Conservation (phyloP, 805 yeast genomes). For the Starmerella potacharoeniae region DNA sequence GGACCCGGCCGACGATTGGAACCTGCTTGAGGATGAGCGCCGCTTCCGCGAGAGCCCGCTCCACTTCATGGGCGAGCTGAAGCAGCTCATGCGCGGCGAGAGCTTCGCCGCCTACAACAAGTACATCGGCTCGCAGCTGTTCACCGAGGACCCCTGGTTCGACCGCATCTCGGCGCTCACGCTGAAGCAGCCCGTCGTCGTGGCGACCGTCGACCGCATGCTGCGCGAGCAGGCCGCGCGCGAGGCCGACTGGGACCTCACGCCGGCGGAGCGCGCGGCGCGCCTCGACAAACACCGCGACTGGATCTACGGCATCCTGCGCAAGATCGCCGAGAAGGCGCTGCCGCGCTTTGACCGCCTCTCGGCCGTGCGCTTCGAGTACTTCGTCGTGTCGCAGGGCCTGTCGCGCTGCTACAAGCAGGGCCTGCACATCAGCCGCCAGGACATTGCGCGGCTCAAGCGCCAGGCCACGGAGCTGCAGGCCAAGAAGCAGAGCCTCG, state of each 20-base stretch:
- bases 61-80: conserved; percentile 26
- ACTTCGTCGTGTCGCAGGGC: conserved; percentile 31
- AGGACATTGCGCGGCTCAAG: conserved; percentile 28
- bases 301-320: conserved; percentile 27
- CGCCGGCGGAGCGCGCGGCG: conserved; percentile 21
- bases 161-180: conserved; percentile 26
- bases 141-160: conserved; percentile 22
- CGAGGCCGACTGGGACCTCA: conserved; percentile 24
- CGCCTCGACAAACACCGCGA: conserved; percentile 23
- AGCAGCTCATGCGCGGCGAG: conserved; percentile 27
- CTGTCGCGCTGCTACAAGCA: conserved; percentile 33
- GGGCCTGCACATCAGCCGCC: conserved; percentile 32
- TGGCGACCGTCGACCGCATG: conserved; percentile 25
- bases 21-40: conserved; percentile 12
- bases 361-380: conserved; percentile 25
- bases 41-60: conserved; percentile 32
- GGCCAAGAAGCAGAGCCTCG: conserved; percentile 28
- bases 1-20: conserved; percentile 8
- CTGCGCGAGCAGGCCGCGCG: conserved; percentile 26
- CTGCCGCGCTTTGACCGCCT: conserved; percentile 29
- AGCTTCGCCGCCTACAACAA: conserved; percentile 32
- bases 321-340: conserved; percentile 26
- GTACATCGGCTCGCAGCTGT: conserved; percentile 30
- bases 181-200: conserved; percentile 25
- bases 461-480: conserved; percentile 29